phyloP scores from a whole-genome alignment of 1,284 basidiomycete genomes.

The Waitea zeae region DNA sequence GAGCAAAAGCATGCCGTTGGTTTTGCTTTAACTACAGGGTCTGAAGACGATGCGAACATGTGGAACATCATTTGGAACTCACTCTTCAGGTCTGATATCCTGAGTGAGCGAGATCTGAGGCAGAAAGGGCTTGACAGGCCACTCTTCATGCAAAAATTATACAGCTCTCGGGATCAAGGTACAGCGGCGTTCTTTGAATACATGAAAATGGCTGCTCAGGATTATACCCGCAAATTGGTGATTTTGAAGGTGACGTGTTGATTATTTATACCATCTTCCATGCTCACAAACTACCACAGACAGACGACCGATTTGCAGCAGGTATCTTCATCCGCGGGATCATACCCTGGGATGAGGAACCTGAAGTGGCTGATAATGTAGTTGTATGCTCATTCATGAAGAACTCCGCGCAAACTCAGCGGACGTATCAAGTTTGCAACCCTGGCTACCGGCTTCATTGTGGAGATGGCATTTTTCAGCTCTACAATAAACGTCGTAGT shows the following conservation, averaged over 20 bases:
- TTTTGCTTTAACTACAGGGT: constrained; percentile 18
- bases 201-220: constrained; percentile 30
- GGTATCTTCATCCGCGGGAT: constrained; percentile 43
- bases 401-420: constrained; percentile 24
- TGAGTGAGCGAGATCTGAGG: constrained; percentile 28
- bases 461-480: constrained; percentile 31
- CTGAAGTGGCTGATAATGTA: constrained; percentile 35
- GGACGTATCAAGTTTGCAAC: constrained; percentile 30
- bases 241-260: constrained; percentile 36
- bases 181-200: constrained; percentile 43
- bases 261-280: no score
- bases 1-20: constrained; percentile 34
- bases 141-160: constrained; percentile 39
- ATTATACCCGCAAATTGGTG: constrained; percentile 37
- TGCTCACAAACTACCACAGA: no score
- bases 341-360: constrained; percentile 45
- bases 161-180: constrained; percentile 33
- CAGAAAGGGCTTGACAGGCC: constrained; percentile 30
- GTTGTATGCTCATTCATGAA: constrained; percentile 47
- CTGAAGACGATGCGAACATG: constrained; percentile 24
- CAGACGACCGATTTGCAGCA: constrained; percentile 38
- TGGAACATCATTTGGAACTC: constrained; percentile 53
- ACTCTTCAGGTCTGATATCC: constrained; percentile 36
- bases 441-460: constrained; percentile 36
- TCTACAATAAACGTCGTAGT: constrained; percentile 30